Evolutionary conservation across 2,329 filamentous ascomycete genomes (phyloP), one percentile per base, ranked within the genome.

Genomic region (Rhexocercosporidium sp.): DNA sequence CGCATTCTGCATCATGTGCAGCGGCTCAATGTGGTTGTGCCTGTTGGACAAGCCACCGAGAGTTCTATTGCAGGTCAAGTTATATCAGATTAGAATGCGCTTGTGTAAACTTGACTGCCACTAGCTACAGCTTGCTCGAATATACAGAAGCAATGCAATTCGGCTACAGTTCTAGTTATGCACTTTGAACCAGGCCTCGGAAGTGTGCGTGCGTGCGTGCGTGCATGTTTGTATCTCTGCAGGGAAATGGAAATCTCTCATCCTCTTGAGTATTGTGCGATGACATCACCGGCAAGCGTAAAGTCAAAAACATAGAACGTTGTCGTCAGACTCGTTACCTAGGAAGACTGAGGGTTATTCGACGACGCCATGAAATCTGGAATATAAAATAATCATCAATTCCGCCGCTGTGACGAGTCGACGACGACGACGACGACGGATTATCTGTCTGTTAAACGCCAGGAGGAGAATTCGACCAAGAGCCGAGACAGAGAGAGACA

Each of bases 1-100:
- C 53, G 53, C 53, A 56, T 20, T n/a, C 53, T 56, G 53, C 53
- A 54, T 27, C 51, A 53, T 53, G 49, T 54, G 51, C 29, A 56
- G 53, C 31, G 31, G 31, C 53, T 56, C 18, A 56, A 37, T 56
- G 31, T 31, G 25, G 4, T 12, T 53, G 49, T 53, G 49, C 49
- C 22, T 44, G 31, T 9, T 12, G 31, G 51, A 37, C 2, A 37
- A 56, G 53, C 53, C 29, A 37, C 53, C 8, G n/a, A n/a, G 27
- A n/a, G 53, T 37, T 31, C 29, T 37, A 37, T 56, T 37, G 29
- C 53, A 56, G 53, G 18, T 16, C 37, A 16, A 31, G 29, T 31
- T n/a, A 54, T 54, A 44, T 34, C 53, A 34, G 31, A 56, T 16
- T 37, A 20, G 16, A 34, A 37, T 56, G 53, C 9, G 53, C 31